phyloP scores from a whole-genome alignment of 176 grass and related monocot species.

The Avena eriantha region DNA sequence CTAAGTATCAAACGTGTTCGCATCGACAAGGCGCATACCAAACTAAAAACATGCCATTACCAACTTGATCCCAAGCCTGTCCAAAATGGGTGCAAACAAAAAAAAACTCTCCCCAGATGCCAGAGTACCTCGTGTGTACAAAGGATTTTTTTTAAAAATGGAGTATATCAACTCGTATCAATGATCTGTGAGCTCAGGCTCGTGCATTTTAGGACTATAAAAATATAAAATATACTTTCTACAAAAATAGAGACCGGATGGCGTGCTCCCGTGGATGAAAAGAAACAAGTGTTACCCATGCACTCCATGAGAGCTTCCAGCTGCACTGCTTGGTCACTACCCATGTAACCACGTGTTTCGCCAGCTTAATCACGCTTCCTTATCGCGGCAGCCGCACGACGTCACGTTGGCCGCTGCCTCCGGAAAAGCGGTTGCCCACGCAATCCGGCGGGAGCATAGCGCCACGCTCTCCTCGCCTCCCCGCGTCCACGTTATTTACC shows the following conservation, averaged over 20 bases:
- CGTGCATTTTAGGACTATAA: not conserved
- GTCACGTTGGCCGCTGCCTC: slow-evolving; percentile 21
- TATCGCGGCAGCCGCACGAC: not conserved
- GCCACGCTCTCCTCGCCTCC: not conserved
- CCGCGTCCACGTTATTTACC: slow-evolving; percentile 1
- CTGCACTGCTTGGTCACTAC: not conserved
- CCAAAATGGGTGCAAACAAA: too few species aligned
- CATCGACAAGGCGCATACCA: too few species aligned
- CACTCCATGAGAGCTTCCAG: not conserved
- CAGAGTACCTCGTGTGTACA: too few species aligned
- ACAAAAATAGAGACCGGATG: not conserved
- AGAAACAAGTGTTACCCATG: not conserved
- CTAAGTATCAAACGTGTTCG: too few species aligned
- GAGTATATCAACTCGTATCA: too few species aligned
- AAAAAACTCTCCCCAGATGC: too few species aligned
- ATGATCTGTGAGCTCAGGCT: not conserved
- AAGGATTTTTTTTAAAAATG: too few species aligned
- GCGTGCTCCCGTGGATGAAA: not conserved
- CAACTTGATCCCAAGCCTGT: too few species aligned
- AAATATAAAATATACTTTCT: too few species aligned
- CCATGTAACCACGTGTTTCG: too few species aligned
- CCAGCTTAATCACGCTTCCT: too few species aligned
- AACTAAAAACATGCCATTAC: too few species aligned
- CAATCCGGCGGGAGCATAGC: slow-evolving; percentile 38
- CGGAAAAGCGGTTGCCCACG: slow-evolving; percentile 36